Evolutionary conservation across 805 yeast species (phyloP).

Genomic region (Debaryomyces castellii): DNA sequence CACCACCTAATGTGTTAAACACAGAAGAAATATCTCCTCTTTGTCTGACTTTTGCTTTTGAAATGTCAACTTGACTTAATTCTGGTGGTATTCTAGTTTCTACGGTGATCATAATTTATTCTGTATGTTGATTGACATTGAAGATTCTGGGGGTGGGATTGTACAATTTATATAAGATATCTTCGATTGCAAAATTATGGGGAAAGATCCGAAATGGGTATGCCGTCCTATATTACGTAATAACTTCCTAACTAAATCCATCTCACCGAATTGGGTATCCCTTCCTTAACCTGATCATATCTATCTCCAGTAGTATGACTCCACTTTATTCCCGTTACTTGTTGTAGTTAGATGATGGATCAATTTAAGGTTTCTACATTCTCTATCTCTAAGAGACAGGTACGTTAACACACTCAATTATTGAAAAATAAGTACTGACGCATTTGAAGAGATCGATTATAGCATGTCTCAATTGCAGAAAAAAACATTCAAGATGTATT

Average conservation of each 20-base stretch:
- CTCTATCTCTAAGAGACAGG: slow-evolving; percentile 11
- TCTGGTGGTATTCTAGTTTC: background rate
- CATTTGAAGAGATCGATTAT: slow-evolving; percentile 9
- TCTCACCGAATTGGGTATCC: background rate
- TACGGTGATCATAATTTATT: background rate
- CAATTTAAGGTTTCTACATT: slow-evolving; percentile 14
- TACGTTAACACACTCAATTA: slow-evolving; percentile 2
- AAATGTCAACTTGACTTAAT: slow-evolving; percentile 6
- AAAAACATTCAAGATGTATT: slow-evolving; percentile 13
- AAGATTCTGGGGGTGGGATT: background rate
- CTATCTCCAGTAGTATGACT: background rate
- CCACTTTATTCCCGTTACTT: too few species aligned
- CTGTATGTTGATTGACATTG: background rate
- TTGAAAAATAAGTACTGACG: background rate
- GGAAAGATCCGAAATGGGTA: background rate
- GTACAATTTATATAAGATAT: background rate
- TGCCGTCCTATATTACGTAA: background rate
- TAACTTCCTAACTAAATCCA: too few species aligned
- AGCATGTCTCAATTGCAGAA: slow-evolving; percentile 24
- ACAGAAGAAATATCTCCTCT: slow-evolving; percentile 13
- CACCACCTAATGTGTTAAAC: slow-evolving; percentile 5
- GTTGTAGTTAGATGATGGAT: background rate
- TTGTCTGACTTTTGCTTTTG: slow-evolving; percentile 8
- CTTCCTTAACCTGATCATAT: background rate
- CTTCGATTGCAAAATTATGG: background rate